phyloP scores from a whole-genome alignment of 192 early-diverging fungal species.

The Phycomyces blakesleeanus region DNA sequence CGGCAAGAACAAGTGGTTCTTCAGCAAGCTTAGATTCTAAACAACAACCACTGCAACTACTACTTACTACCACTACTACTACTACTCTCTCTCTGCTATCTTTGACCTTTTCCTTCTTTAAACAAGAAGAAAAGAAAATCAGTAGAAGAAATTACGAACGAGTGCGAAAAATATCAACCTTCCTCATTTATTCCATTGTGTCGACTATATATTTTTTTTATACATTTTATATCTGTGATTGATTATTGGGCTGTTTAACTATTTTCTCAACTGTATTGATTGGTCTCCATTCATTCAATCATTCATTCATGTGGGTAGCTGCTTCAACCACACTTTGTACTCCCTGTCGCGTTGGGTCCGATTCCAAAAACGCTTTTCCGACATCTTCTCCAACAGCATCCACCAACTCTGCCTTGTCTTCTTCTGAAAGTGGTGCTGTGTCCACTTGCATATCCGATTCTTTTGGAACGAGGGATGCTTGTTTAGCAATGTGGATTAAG shows the following conservation, averaged over 20 bases:
- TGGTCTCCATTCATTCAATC: too few relatives aligned
- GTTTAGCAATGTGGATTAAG: slow-evolving; percentile 11
- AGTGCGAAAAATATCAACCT: too few relatives aligned
- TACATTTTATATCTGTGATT: not conserved
- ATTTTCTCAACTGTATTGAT: not conserved
- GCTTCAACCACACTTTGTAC: too few relatives aligned
- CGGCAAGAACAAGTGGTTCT: slow-evolving; percentile 99
- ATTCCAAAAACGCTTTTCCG: slow-evolving; percentile 14
- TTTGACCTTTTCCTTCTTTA: too few relatives aligned
- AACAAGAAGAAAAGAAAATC: too few relatives aligned
- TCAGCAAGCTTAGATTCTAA: slow-evolving; percentile 98
- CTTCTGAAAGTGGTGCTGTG: slow-evolving; percentile 6
- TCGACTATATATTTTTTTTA: not conserved
- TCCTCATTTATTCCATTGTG: too few relatives aligned
- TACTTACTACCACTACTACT: too few relatives aligned
- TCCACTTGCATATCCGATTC: slow-evolving; percentile 18
- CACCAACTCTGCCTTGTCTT: slow-evolving; percentile 6
- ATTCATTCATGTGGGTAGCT: too few relatives aligned
- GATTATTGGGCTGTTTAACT: not conserved
- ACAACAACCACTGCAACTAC: not conserved
- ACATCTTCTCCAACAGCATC: slow-evolving; percentile 11
- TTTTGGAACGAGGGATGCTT: not conserved
- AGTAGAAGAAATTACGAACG: too few relatives aligned
- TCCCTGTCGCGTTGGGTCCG: not conserved
- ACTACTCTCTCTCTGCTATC: too few relatives aligned